These are phyloP conservation scores for Sclerospora graminicola DNA, from an alignment of 352 stramenopile genomes.

Conservation along the genomic window DNA sequence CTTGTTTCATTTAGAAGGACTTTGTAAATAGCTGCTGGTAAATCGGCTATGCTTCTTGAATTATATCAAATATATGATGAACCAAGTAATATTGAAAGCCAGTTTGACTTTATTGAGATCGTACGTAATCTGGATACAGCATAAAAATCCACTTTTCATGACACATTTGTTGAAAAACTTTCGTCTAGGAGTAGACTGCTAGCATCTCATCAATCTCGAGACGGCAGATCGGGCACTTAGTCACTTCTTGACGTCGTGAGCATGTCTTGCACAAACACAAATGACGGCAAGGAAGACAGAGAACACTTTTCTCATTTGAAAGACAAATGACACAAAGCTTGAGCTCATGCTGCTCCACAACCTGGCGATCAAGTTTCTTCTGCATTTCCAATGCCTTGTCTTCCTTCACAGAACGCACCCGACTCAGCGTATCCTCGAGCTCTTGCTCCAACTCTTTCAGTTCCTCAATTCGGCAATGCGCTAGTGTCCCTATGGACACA, in stretches of 20 bases:
- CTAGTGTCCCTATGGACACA: constrained; percentile 12
- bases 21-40: too few relatives aligned
- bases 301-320: constrained; percentile 71
- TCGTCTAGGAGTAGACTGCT: constrained; percentile 62
- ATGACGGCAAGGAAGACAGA: constrained; percentile 76
- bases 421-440: constrained; percentile 45
- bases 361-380: constrained; percentile 61
- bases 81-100: too few relatives aligned
- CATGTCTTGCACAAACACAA: constrained; percentile 72
- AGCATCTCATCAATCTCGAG: constrained; percentile 77
- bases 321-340: constrained; percentile 84
- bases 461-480: constrained; percentile 31
- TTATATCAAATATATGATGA: too few relatives aligned
- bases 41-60: too few relatives aligned
- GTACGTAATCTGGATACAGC: too few relatives aligned
- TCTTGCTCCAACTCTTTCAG: constrained; percentile 65
- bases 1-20: too few relatives aligned
- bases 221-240: constrained; percentile 77
- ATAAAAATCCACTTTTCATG: too few relatives aligned
- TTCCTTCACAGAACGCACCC: constrained; percentile 51
- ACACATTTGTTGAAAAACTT: too few relatives aligned
- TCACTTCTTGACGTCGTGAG: constrained; percentile 55
- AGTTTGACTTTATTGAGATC: too few relatives aligned
- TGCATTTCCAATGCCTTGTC: constrained; percentile 69
- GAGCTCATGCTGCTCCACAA: constrained; percentile 72